These are phyloP conservation scores for Rhynchosporium agropyri DNA, from an alignment of 2,329 filamentous ascomycete species.

Conservation along the genomic window DNA sequence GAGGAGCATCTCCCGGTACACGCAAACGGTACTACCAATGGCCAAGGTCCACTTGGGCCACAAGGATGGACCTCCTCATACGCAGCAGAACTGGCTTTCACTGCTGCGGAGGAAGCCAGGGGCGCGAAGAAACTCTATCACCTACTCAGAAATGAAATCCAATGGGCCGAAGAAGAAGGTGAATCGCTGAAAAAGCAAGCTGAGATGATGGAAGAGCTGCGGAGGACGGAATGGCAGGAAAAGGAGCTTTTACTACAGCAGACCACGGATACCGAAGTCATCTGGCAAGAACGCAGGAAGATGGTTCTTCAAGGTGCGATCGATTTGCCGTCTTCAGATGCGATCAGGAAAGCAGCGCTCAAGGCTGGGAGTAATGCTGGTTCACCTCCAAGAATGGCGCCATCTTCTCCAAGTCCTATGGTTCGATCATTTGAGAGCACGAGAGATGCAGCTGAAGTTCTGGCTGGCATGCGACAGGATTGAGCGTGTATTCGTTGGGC, in stretches of 20 bases:
- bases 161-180: slow-evolving; percentile 71
- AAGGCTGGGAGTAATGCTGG: slow-evolving; percentile 12
- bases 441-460: slow-evolving; percentile 37
- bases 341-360: slow-evolving; percentile 29
- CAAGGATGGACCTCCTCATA: slow-evolving; percentile 43
- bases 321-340: slow-evolving; percentile 31
- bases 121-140: slow-evolving; percentile 68
- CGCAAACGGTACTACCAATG: slow-evolving; percentile 47
- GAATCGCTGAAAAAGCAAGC: slow-evolving; percentile 66
- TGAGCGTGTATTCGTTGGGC: slow-evolving; percentile 8
- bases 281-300: slow-evolving; percentile 62
- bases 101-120: slow-evolving; percentile 62
- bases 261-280: slow-evolving; percentile 66
- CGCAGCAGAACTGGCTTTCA: slow-evolving; percentile 59
- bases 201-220: slow-evolving; percentile 65
- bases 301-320: slow-evolving; percentile 55
- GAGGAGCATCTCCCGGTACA: slow-evolving; percentile 55
- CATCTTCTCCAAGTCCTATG: slow-evolving; percentile 25
- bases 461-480: slow-evolving; percentile 36
- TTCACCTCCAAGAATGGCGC: slow-evolving; percentile 15
- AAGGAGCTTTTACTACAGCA: slow-evolving; percentile 81
- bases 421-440: slow-evolving; percentile 30
- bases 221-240: slow-evolving; percentile 74
- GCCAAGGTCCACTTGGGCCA: slow-evolving; percentile 18
- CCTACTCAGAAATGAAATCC: slow-evolving; percentile 62